Evolutionary conservation across 495 filamentous ascomycete species (phyloP), one percentile per base, ranked within the genome.

Genomic region (Neurospora tetraspora): DNA sequence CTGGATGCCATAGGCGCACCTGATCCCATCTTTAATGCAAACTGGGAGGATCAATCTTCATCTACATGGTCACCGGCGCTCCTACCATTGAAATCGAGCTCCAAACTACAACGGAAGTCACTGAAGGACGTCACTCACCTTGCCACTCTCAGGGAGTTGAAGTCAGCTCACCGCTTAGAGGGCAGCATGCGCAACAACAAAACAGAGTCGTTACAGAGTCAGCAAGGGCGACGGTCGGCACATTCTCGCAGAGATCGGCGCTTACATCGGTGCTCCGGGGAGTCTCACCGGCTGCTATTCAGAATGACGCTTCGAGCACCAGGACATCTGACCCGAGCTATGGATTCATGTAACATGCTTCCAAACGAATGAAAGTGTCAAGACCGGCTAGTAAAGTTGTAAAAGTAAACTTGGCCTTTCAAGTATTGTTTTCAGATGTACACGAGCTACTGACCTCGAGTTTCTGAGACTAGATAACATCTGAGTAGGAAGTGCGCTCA

Each of bases 231-330:
- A 83, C 79, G 2, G 72, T 77, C 2, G 84, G 82, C 4, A 85
- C 83, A 10, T 83, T 83, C 65, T 88, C 93, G 7, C 94, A 97
- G 80, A 84, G 86, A 47, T 92, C 90, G 12, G 89, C 87, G 0
- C 85, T 94, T 69, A 94, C 92, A 5, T 88, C 91, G 34, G 86
- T 97, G 79, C 89, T 91, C 14, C 88, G 88, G 14, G 91, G 92
- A 16, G 91, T 93, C 42, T 90, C 94, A 70, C 89, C 91, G 8
- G 89, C 85, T 5, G 91, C 93, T 68, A 89, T 95, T 73, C 81
- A 88, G 38, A 97, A 97, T 76, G 91, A 94, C 76, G 94, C 93
- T 4, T 97, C 94, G 8, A 95, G 93, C 0, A 93, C 92, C n/a
- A 91, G 91, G 53, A 93, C 91, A 8, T 84, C 84, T 20, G 89